Percentiles rank a stretch among this genome's conserved stretches.
phyloP scores from a whole-genome alignment of 2,329 filamentous ascomycete genomes.

The Metarhizium humberi region DNA sequence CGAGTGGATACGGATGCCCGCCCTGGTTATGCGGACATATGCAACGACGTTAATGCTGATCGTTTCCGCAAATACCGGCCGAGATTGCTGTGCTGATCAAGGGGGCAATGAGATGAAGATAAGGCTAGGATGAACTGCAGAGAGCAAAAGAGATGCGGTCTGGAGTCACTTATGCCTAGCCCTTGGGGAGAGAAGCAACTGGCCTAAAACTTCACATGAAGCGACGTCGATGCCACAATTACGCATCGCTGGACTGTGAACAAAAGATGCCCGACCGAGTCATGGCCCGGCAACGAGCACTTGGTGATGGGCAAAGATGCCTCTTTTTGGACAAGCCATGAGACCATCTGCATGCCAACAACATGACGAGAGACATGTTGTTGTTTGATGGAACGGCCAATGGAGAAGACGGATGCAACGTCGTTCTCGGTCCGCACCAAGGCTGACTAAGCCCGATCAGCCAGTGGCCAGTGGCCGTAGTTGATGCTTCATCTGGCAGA shows the following conservation, averaged over 20 bases:
- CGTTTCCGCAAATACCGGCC: not conserved
- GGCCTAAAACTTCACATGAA: too few relatives aligned
- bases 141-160: too few relatives aligned
- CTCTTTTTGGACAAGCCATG: not conserved
- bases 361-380: not conserved
- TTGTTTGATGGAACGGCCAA: not conserved
- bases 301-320: constrained; percentile 1
- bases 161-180: too few relatives aligned
- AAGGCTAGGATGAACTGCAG: too few relatives aligned
- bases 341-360: not conserved
- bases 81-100: not conserved
- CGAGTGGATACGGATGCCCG: not conserved
- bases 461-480: too few relatives aligned
- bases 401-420: constrained; percentile 9
- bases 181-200: too few relatives aligned
- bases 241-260: too few relatives aligned
- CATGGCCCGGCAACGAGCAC: not conserved
- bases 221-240: too few relatives aligned
- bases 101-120: not conserved
- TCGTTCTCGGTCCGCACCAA: constrained; percentile 4
- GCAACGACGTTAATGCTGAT: not conserved
- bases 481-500: too few relatives aligned
- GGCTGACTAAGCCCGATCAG: not conserved
- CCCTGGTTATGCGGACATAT: not conserved
- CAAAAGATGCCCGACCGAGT: not conserved